Base-by-base conservation (phyloP, 2,329 filamentous ascomycete species). In the Albifimbria verrucaria region DNA sequence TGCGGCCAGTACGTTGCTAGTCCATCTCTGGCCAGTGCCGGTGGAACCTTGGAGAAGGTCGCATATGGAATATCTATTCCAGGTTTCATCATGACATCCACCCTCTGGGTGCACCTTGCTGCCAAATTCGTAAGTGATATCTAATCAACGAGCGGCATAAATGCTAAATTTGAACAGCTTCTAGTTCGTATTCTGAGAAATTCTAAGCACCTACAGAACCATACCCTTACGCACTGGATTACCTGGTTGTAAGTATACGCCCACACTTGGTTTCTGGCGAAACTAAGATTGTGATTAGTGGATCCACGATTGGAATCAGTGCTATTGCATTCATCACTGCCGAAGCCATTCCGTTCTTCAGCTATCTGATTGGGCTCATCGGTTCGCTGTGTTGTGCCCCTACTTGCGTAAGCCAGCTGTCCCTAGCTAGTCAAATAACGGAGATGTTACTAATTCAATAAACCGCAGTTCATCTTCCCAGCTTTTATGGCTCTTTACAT, bases 1-100 rank as follows among this genome's bases (percentile, higher is more conserved):
- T 75, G 71, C 52, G 74, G 75, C 0, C 69, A 69, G 1, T 75
- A 69, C 51, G 71, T 77, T 3, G 68, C 73, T 0, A 75, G 71
- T 0, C 75, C 74, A 0, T 72, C 74, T 2, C 66, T 77, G 6
- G 75, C 72, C 2, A 62, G 60, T 39, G 60, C 60, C 10, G 58
- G 60, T 22, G 58, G 59, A 21, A 52, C 50, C 1, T 18, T 62
- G 3, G 54, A 59, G 52, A 62, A 62, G 47, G 55, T 61, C 41
- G 59, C 60, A 43, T 61, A 60, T 20, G 59, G 59, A 5, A 51
- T 65, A 9, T 61, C 62, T 9, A 53, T 64, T 6, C 62, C 61
- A 0, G 62, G 62, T 10, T 56, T 64, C 32, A 56, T 63, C 28
- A 62, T 63, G 47, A 62, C 60, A 2, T 62, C 57, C 3, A 63